Evolutionary conservation across 2,329 filamentous ascomycete genomes (phyloP), one percentile per base, ranked within the genome.

Genomic region (Pestalotiopsis sp.): DNA sequence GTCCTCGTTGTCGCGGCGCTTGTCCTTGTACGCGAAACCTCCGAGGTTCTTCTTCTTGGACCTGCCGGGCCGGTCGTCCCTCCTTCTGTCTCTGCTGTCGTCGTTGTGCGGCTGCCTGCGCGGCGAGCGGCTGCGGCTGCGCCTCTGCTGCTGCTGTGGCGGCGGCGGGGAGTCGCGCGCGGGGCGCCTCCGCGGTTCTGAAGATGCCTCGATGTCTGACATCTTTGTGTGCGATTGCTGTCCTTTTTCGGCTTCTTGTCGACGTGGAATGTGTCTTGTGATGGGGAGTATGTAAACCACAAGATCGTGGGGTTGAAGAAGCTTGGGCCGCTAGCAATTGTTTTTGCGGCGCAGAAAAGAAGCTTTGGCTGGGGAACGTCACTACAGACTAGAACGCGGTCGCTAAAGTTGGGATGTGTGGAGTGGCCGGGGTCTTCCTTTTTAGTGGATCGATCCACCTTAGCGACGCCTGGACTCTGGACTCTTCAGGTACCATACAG

Each of bases 11-110:
- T 83, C 81, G 38, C 81, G 79, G 52, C 85, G 82, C 73, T 83
- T 86, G 66, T 88, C 86, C 73, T 90, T 91, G 83, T 86, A 90
- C 72, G 84, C 85, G 73, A 90, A 88, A 11, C 87, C 87, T 4
- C 86, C 84, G 68, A 80, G 82, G 72, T 70, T 68, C 70, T 78
- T 78, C 72, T 76, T 78, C 31, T 67, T 68, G 36, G 75, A 75
- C 9, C 75, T 72, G 31, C 31, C 31, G 1, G 76, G 73, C 9
- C 73, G 45, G 25, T 68, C 69, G 52, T 75, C 75, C 52, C 72
- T 69, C 52, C 69, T 60, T 41, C 74, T 70, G 59, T 73, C 72
- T 52, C 70, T 70, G 20, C 72, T 9, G 27, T 45, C 14, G 9
- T 49, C 13, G 17, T 12, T 31, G 49, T 58, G 23, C 11, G 38